Base-by-base conservation (phyloP, 768 basidiomycete species). In the Rubroboletus pulcherrimus region DNA sequence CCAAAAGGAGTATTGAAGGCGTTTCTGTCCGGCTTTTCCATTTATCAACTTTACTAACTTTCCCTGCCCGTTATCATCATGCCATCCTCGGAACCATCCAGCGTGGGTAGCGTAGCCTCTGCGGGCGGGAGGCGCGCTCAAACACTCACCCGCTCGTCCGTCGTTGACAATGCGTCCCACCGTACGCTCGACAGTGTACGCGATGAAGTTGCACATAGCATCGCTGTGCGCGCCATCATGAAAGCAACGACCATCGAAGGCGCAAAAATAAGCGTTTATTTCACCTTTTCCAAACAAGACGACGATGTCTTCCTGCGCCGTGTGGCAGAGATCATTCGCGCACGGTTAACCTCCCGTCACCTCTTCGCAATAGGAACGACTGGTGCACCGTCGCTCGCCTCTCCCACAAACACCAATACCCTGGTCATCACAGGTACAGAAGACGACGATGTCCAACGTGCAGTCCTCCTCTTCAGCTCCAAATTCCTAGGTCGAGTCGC, bases 401-500 rank as follows among this genome's bases (percentile, higher is more conserved):
- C 61, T 15, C 7, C 53, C 39, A 60, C 62, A 8, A 59, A 65
- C 10, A 53, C 69, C 55, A 80, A 79, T 57, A 74, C 77, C 4
- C 73, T 91, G 12, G 73, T 89, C 51, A 75, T 91, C 51, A 79
- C 78, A 47, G 82, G 82, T 9, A 81, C 85, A 7, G 77, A 79
- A 1, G 69, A 74, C 11, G 77, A 80, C 9, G 78, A 81, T 48
- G 77, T 89, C n/a, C 80, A 85, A 49, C 82, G 86, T 21, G 87
- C 87, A 1, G 77, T 82, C 26, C 77, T 88, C 8, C 81, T 91
- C 50, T 77, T 80, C 14, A 76, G 75, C 50, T 79, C 86, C 35
- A 90, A 90, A 66, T 87, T 91, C 64, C 73, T 86, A n/a, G 84
- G 83, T 4, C 78, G 86, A 12, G 70, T 89, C 30, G 66, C 73